Base-by-base conservation (phyloP, 2,329 filamentous ascomycete genomes). In the Coleophoma eucalyptorum region DNA sequence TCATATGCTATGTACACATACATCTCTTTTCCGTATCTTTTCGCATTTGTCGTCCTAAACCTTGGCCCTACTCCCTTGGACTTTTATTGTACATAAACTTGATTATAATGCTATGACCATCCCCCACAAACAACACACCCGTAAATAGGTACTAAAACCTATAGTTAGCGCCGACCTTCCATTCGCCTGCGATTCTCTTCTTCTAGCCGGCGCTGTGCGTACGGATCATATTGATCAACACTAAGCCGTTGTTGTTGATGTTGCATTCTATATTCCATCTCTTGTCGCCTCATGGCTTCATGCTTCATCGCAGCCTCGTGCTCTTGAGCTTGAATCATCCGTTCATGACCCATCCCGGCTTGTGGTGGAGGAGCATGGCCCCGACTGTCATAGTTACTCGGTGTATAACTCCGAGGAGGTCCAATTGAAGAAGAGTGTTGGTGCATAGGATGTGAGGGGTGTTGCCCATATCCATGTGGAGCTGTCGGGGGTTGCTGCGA, bases 401-500 rank as follows among this genome's bases (percentile, higher is more conserved):
- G 60, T 4, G 61, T 65, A 47, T 61, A 65, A 47, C 59, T 64
- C n/a, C 61, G 59, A 49, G 56, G 19, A 8, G 59, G 55, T 8
- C 60, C 61, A 32, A 65, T 56, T 2, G 64, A 63, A 7, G 61
- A 55, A 1, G 72, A 68, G 50, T 83, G 83, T 56, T 81, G 80
- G 18, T 76, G 72, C n/a, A 61, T 46, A 6, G 56, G 45, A 43
- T 61, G 59, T 13, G 76, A 72, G n/a, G 79, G 74, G 6, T 78
- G 77, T n/a, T 72, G 71, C 19, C 70, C 69, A 50, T 65, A 67
- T 50, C 75, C 71, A 53, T 79, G 77, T 31, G 70, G 46, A 53
- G 65, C 61, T 63, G 71, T 59, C 37, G 62, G 41, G 56, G 66
- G 54, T 63, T 75, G 62, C 50, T 66, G 55, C 5, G 72, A 69